A percentile compares a stretch with the other conserved stretches of the same genome.
These are phyloP conservation scores for Colletotrichum simmondsii DNA, from an alignment of 2,329 filamentous ascomycete species.

Conservation along the genomic window DNA sequence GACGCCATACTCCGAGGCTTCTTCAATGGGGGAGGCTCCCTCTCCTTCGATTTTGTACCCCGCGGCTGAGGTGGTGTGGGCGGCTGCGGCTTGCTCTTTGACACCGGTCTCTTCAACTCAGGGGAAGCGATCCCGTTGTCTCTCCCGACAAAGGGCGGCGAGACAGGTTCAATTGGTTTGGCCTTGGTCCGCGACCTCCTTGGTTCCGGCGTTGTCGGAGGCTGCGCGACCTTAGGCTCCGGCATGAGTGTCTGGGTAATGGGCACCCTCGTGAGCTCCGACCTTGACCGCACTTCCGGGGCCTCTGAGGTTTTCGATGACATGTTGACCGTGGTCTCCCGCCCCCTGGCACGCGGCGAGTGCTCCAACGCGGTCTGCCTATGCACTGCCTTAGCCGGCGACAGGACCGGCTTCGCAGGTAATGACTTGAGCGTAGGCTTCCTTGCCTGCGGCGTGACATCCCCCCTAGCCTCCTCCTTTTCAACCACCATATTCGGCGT, in stretches of 20 bases:
- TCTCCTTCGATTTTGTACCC: constrained; percentile 26
- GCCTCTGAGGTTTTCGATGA: neutral
- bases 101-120: constrained; percentile 44
- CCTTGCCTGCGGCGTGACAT: constrained; percentile 2
- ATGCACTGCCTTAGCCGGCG: neutral
- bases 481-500: neutral
- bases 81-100: constrained; percentile 39
- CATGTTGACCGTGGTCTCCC: neutral
- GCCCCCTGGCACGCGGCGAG: neutral
- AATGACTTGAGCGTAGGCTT: neutral
- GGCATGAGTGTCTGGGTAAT: neutral
- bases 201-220: constrained; percentile 16
- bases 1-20: constrained; percentile 15
- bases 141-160: constrained; percentile 34
- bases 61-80: constrained; percentile 51
- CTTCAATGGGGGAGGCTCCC: neutral
- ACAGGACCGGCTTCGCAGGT: neutral
- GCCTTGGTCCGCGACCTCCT: constrained; percentile 22
- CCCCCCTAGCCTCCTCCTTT: neutral
- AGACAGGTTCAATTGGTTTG: constrained; percentile 26
- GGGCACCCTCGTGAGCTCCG: neutral
- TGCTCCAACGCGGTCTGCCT: neutral
- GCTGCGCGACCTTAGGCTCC: neutral
- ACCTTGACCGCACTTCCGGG: neutral
- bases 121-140: constrained; percentile 43